Evolutionary conservation across 2,329 filamentous ascomycete species (phyloP).

Genomic region (Xylogone sp.): DNA sequence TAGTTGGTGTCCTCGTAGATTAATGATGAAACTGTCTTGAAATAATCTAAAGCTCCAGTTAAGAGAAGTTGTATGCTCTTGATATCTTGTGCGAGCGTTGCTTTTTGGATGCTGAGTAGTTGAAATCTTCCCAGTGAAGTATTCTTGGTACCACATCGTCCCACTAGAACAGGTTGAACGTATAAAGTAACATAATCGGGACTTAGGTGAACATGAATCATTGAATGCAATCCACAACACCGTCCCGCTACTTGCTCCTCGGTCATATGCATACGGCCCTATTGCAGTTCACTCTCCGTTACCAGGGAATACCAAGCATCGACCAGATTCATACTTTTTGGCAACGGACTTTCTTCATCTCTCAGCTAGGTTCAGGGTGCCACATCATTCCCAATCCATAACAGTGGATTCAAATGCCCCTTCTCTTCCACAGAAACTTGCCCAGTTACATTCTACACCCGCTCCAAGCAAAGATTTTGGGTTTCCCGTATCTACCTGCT

Average conservation of each 20-base stretch:
- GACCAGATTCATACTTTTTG: slow-evolving; percentile 42
- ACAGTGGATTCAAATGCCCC: slow-evolving; percentile 20
- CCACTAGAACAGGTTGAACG: too few relatives aligned
- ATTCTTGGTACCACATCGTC: too few relatives aligned
- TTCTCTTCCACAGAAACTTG: slow-evolving; percentile 72
- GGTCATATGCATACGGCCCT: slow-evolving; percentile 67
- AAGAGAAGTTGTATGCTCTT: too few relatives aligned
- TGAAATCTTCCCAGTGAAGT: too few relatives aligned
- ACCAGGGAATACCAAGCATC: slow-evolving; percentile 3
- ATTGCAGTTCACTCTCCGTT: slow-evolving; percentile 33
- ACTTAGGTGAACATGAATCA: slow-evolving; percentile 73
- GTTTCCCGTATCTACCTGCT: slow-evolving; percentile 82
- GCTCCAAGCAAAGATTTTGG: slow-evolving; percentile 72
- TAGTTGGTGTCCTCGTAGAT: too few relatives aligned
- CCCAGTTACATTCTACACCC: slow-evolving; percentile 71
- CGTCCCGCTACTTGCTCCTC: slow-evolving; percentile 73
- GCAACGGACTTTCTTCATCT: slow-evolving; percentile 81
- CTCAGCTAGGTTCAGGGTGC: slow-evolving; percentile 12
- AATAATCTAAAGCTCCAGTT: too few relatives aligned
- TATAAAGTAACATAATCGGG: too few relatives aligned
- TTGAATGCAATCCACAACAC: slow-evolving; percentile 73
- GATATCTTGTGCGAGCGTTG: too few relatives aligned
- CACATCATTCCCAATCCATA: not conserved
- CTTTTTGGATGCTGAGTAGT: too few relatives aligned
- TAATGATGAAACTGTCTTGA: too few relatives aligned